Conservation (phyloP, 768 basidiomycete genomes). For the Nidularia sp. region DNA sequence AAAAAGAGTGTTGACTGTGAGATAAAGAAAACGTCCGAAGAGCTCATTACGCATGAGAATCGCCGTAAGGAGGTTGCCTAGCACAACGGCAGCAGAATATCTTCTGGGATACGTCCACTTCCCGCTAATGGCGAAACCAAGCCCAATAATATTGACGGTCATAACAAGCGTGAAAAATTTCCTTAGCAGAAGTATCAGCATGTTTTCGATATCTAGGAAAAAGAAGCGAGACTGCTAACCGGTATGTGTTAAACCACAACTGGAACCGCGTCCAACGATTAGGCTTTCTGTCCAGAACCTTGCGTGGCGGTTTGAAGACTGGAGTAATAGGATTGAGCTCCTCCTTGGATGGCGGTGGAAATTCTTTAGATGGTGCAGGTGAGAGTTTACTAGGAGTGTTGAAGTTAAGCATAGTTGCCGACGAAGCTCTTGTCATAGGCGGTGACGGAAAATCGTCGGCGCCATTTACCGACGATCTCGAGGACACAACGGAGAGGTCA, state of each 20-base stretch:
- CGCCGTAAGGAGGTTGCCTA: conserved; percentile 70
- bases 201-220: not conserved
- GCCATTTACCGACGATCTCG: not conserved
- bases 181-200: conserved; percentile 24
- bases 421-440: conserved; percentile 4
- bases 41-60: conserved; percentile 81
- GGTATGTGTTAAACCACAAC: conserved; percentile 79
- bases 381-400: not conserved
- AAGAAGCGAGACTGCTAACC: conserved; percentile 31
- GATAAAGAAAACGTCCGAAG: conserved; percentile 74
- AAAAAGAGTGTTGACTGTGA: conserved; percentile 67
- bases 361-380: not conserved
- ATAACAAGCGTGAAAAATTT: conserved; percentile 71
- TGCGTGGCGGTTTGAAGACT: conserved; percentile 6
- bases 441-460: conserved; percentile 3
- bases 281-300: conserved; percentile 26
- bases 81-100: conserved; percentile 67
- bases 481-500: conserved; percentile 9
- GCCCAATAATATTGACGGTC: conserved; percentile 52
- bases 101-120: conserved; percentile 64
- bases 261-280: conserved; percentile 56
- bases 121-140: conserved; percentile 57
- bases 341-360: conserved; percentile 1
- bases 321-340: not conserved
- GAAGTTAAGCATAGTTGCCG: not conserved